phyloP scores from a whole-genome alignment of 306 rosid genomes.

The Dryas drummondii region DNA sequence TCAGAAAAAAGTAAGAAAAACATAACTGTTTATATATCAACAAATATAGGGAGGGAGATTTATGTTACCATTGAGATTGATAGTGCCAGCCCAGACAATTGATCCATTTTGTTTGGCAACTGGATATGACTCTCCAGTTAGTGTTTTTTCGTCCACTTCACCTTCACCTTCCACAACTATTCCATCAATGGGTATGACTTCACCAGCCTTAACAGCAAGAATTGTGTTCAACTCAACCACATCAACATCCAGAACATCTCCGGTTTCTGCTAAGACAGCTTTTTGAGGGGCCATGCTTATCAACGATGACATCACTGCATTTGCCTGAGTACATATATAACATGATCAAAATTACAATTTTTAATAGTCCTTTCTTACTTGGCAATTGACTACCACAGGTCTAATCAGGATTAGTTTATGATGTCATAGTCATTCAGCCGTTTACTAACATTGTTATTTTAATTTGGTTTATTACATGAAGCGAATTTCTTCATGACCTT shows the following conservation, averaged over 20 bases:
- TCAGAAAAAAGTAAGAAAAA: neutral
- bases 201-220: constrained; percentile 86
- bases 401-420: neutral
- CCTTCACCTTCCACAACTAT: constrained; percentile 69
- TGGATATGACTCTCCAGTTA: constrained; percentile 91
- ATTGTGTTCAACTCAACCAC: constrained; percentile 69
- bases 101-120: constrained; percentile 77
- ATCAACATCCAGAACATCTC: constrained; percentile 72
- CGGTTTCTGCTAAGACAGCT: constrained; percentile 83
- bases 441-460: too few relatives aligned
- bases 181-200: constrained; percentile 89
- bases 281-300: constrained; percentile 79
- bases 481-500: too few relatives aligned
- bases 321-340: constrained; percentile 61
- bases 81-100: constrained; percentile 88
- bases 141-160: constrained; percentile 86
- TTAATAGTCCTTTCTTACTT: neutral
- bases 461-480: neutral
- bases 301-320: constrained; percentile 76
- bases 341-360: neutral
- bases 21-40: neutral
- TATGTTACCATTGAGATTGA: constrained; percentile 73
- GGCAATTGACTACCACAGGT: neutral
- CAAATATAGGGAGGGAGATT: constrained; percentile 2
- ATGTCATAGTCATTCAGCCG: too few relatives aligned